Percentiles rank a stretch among this genome's conserved stretches.
Conservation (phyloP, 192 early-diverging fungal genomes). For the Podila horticola region DNA sequence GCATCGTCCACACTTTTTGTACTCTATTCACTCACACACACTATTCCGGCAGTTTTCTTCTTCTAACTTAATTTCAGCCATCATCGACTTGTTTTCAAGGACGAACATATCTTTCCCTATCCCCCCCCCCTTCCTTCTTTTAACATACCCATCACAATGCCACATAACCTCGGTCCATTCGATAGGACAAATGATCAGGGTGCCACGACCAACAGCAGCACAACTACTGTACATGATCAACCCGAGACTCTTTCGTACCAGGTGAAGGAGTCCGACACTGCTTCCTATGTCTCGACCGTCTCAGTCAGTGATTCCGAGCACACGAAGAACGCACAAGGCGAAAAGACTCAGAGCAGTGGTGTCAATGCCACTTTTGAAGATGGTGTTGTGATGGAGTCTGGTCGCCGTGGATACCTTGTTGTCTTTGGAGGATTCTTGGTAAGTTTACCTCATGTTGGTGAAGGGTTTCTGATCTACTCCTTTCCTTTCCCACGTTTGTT, state of each 20-base stretch:
- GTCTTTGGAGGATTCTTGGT: constrained; percentile 46
- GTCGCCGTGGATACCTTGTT: constrained; percentile 26
- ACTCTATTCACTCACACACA: too few relatives aligned
- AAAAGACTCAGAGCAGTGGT: neutral
- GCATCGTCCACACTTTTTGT: too few relatives aligned
- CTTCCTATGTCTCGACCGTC: neutral
- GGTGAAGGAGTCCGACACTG: too few relatives aligned
- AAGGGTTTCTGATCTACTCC: neutral
- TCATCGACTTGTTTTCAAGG: constrained; percentile 1
- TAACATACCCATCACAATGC: neutral
- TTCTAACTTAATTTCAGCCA: neutral
- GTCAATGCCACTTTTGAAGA: constrained; percentile 4
- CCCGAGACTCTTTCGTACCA: too few relatives aligned
- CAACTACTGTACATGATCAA: neutral
- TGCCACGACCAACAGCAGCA: constrained; percentile 12
- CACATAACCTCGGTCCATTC: neutral
- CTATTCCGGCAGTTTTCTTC: neutral
- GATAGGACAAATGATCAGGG: neutral
- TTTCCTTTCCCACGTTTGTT: neutral
- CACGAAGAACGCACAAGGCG: neutral
- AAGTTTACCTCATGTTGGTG: constrained; percentile 3
- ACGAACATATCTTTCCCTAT: neutral
- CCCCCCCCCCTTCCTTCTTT: too few relatives aligned
- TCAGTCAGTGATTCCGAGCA: neutral
- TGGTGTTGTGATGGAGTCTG: constrained; percentile 39